A percentile compares a stretch with the other conserved stretches of the same genome.
Conservation (phyloP, 257 asterid genomes). For the Mentha longifolia region DNA sequence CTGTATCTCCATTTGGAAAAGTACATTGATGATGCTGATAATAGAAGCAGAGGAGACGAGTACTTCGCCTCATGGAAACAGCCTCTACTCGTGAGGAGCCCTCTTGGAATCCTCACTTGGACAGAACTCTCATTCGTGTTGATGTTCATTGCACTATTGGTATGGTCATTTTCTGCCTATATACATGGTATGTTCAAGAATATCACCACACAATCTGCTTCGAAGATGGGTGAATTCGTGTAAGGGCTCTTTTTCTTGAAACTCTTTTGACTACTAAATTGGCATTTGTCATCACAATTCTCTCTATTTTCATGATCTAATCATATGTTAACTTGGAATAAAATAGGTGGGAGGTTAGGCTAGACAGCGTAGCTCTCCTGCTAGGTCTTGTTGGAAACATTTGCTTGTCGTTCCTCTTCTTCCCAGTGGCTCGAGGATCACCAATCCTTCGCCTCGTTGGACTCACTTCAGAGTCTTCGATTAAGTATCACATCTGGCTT, state of each 20-base stretch:
- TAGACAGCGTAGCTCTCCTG: slow-evolving; percentile 46
- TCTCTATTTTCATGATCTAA: background rate
- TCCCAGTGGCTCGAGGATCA: slow-evolving; percentile 51
- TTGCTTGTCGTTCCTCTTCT: slow-evolving; percentile 50
- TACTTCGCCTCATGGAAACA: slow-evolving; percentile 33
- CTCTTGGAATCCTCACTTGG: slow-evolving; percentile 52
- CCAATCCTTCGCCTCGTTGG: slow-evolving; percentile 42
- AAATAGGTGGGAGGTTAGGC: slow-evolving; percentile 51
- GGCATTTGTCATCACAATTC: background rate
- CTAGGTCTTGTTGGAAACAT: slow-evolving; percentile 51
- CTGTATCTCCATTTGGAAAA: slow-evolving; percentile 45
- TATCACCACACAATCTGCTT: slow-evolving; percentile 44
- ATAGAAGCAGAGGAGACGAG: slow-evolving; percentile 5
- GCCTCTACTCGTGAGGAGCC: slow-evolving; percentile 43
- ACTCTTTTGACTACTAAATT: background rate
- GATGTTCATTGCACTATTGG: slow-evolving; percentile 42
- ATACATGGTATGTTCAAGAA: slow-evolving; percentile 49
- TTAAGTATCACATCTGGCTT: slow-evolving; percentile 52
- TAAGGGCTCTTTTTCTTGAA: slow-evolving; percentile 21
- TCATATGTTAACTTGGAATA: background rate
- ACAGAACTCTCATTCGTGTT: slow-evolving; percentile 33
- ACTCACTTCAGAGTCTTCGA: slow-evolving; percentile 48
- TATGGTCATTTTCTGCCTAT: slow-evolving; percentile 50
- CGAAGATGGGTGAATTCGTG: slow-evolving; percentile 39
- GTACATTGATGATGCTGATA: slow-evolving; percentile 26